These are phyloP conservation scores for Oidiodendron maius DNA, from an alignment of 495 filamentous ascomycete genomes.

Conservation along the genomic window DNA sequence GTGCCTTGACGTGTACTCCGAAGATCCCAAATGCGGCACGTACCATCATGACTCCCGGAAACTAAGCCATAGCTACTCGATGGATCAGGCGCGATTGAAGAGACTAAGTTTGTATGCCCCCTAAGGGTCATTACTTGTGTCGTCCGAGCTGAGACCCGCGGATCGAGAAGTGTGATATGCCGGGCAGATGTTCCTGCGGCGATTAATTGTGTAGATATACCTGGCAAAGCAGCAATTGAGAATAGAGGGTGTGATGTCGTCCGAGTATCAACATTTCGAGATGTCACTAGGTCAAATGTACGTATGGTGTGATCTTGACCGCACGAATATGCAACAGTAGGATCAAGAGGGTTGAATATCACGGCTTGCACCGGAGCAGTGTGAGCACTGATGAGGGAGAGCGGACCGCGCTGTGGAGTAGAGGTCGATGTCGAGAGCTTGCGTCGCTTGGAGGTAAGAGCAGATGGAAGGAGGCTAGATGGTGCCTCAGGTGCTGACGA, in stretches of 20 bases:
- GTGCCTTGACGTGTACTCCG: conserved; percentile 62
- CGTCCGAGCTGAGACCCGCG: conserved; percentile 63
- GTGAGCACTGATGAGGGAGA: conserved; percentile 67
- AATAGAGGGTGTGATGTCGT: conserved; percentile 77
- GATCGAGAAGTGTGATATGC: conserved; percentile 86
- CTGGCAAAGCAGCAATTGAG: conserved; percentile 41
- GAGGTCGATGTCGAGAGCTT: conserved; percentile 62
- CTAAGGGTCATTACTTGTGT: conserved; percentile 81
- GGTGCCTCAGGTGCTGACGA: conserved; percentile 65
- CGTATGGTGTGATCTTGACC: conserved; percentile 85
- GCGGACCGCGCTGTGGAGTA: conserved; percentile 70
- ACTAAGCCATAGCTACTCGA: conserved; percentile 74
- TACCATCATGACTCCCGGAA: conserved; percentile 82
- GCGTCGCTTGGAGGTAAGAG: conserved; percentile 63
- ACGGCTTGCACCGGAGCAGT: conserved; percentile 64
- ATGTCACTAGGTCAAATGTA: conserved; percentile 86
- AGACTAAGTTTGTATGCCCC: conserved; percentile 83
- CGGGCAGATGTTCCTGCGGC: conserved; percentile 82
- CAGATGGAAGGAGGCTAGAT: conserved; percentile 54
- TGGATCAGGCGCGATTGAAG: conserved; percentile 61
- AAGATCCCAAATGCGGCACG: conserved; percentile 88
- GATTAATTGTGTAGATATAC: conserved; percentile 52
- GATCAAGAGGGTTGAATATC: conserved; percentile 76
- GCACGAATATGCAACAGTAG: conserved; percentile 81
- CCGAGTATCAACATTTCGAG: conserved; percentile 65